Percentiles rank a stretch among this genome's conserved stretches.
phyloP scores from a whole-genome alignment of 2,329 filamentous ascomycete genomes.

The Fusarium floridanum region DNA sequence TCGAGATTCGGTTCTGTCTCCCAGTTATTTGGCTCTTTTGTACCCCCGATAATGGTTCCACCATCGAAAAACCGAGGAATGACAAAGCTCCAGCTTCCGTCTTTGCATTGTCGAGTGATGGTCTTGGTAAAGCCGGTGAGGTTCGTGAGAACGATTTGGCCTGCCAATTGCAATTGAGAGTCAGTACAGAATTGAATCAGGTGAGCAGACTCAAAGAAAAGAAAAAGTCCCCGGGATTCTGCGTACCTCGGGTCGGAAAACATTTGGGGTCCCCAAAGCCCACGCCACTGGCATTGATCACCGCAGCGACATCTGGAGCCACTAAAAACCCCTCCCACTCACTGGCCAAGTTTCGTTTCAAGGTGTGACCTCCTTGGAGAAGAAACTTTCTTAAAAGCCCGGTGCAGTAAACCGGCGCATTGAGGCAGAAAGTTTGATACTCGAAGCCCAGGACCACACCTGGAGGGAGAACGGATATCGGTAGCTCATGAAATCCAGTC shows the following conservation, averaged over 20 bases:
- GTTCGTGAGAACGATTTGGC: neutral
- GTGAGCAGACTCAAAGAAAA: neutral
- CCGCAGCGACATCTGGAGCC: neutral
- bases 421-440: neutral
- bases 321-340: neutral
- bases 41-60: neutral
- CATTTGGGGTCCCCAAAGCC: neutral
- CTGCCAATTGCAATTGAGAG: neutral
- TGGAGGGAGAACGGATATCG: neutral
- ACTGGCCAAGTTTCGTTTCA: neutral
- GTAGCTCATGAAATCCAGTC: neutral
- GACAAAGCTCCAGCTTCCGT: neutral
- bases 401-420: neutral
- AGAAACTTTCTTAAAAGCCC: neutral
- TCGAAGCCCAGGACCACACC: neutral
- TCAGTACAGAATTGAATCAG: neutral
- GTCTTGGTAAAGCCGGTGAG: neutral
- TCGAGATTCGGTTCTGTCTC: neutral
- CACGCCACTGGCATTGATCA: neutral
- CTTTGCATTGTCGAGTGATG: neutral
- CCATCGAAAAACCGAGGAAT: neutral
- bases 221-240: neutral
- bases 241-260: neutral
- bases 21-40: neutral
- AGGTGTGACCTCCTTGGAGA: neutral